Base-by-base conservation (phyloP, 306 rosid species). In the Malus sylvestris region DNA sequence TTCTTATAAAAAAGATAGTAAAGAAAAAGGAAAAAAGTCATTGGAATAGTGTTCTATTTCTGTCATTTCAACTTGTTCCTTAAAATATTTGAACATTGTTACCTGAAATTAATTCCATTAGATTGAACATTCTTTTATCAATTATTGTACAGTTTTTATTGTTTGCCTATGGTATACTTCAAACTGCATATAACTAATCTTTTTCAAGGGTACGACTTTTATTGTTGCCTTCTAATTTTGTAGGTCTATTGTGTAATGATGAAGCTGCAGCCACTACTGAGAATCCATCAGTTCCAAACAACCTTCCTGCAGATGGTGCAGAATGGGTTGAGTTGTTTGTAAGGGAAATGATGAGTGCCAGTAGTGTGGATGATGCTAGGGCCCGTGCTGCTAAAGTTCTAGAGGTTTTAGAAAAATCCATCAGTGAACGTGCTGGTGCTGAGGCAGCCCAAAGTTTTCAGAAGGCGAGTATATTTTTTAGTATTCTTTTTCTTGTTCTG, bases 241-340 rank as follows among this genome's bases (percentile, higher is more conserved):
- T 83, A 92, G 98, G 82, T 79, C 53, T 68, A 14, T 51, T 83
- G 49, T 78, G 42, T 42, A 72, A 67, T 71, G 77, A 82, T 72
- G 93, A 79, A 64, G 68, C 76, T 78, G 88, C 68, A 52, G 76
- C 88, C 80, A 85, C 82, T 78, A 82, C 86, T 52, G 90, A 83
- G 76, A 73, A 68, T 46, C 82, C 27, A 35, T 75, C 91, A 19
- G 80, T 83, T 77, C 60, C 83, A 45, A 83, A 77, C 69, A 86
- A 85, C 75, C 90, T 90, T 72, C 91, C 92, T 79, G 84, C 60
- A 19, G 91, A 92, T 79, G 97, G 98, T 76, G 87, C 90, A 3
- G 96, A 90, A 82, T 92, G 98, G 98, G 89, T 92, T 49, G 94
- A 92, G 61, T 87, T 89, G 81, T 90, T 95, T 80, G 97, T 95